These are phyloP conservation scores for Crithidia sp. DNA, from an alignment of 208 protist species.

Conservation along the genomic window DNA sequence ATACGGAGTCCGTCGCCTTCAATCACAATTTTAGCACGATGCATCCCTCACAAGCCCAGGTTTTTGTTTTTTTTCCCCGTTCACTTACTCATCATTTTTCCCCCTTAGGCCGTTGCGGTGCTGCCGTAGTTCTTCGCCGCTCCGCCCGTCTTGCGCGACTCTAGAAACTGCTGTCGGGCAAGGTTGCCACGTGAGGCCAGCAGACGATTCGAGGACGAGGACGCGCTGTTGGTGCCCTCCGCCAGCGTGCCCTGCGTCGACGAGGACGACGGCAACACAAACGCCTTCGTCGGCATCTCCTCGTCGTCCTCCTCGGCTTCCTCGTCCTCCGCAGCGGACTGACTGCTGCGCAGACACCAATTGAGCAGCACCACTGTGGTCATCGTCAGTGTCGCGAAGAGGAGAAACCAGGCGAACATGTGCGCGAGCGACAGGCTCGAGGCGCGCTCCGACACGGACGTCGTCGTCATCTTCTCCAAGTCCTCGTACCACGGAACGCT, in stretches of 20 bases:
- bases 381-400: slow-evolving; percentile 47
- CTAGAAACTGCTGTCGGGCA: slow-evolving; percentile 73
- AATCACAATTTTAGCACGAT: neutral
- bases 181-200: slow-evolving; percentile 47
- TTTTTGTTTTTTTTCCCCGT: neutral
- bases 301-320: slow-evolving; percentile 23
- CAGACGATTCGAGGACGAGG: slow-evolving; percentile 32
- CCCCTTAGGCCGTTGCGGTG: slow-evolving; percentile 14
- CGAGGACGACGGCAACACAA: slow-evolving; percentile 4
- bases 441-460: slow-evolving; percentile 26
- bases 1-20: neutral
- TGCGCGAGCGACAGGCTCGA: slow-evolving; percentile 31
- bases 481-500: slow-evolving; percentile 5
- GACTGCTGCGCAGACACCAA: slow-evolving; percentile 45
- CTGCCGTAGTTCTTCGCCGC: slow-evolving; percentile 26
- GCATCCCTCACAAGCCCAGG: neutral
- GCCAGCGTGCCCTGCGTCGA: neutral
- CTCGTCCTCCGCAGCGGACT: slow-evolving; percentile 17
- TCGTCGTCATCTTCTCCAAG: slow-evolving; percentile 16
- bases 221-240: slow-evolving; percentile 2
- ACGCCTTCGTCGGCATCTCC: slow-evolving; percentile 30
- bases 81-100: neutral
- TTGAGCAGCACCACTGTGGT: slow-evolving; percentile 50
- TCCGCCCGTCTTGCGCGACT: slow-evolving; percentile 43
- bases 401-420: slow-evolving; percentile 40